Conservation (phyloP, 257 asterid genomes). For the Forsythia viridissima region DNA sequence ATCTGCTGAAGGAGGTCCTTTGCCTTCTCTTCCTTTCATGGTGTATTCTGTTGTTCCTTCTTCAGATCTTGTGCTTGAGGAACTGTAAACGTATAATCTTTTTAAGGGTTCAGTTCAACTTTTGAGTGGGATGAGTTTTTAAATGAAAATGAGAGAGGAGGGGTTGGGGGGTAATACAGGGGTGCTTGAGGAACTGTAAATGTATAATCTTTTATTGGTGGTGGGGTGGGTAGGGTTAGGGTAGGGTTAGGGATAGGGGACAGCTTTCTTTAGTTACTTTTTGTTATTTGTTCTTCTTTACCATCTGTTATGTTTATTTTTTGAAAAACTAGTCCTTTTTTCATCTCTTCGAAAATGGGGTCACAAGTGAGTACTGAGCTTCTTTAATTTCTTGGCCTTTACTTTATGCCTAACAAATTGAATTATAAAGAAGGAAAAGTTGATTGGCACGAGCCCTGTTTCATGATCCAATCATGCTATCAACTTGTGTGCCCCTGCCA, state of each 20-base stretch:
- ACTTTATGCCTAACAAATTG: conserved; percentile 50
- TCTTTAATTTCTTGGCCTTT: conserved; percentile 45
- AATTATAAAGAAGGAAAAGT: conserved; percentile 46
- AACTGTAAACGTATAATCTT: not conserved
- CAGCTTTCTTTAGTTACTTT: conserved; percentile 43
- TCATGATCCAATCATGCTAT: conserved; percentile 68
- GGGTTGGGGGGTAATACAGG: conserved; percentile 3
- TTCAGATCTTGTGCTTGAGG: conserved; percentile 26
- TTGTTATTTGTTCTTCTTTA: conserved; percentile 37
- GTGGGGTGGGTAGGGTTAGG: not conserved
- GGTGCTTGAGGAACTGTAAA: not conserved
- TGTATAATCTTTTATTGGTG: not conserved
- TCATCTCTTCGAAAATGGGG: conserved; percentile 35
- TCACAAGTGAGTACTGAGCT: conserved; percentile 34
- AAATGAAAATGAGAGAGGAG: conserved; percentile 24
- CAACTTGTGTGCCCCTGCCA: conserved; percentile 64
- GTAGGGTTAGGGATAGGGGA: conserved; percentile 4
- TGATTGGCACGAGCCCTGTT: conserved; percentile 70
- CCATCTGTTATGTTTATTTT: conserved; percentile 41
- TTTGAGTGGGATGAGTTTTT: conserved; percentile 25
- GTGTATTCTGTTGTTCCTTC: not conserved
- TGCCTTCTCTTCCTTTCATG: conserved; percentile 72
- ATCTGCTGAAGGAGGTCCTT: conserved; percentile 77
- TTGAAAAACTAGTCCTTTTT: conserved; percentile 16
- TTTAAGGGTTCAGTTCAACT: not conserved